A percentile compares a stretch with the other conserved stretches of the same genome.
Evolutionary conservation across 768 basidiomycete genomes (phyloP).

Genomic region (Boletales sp.): DNA sequence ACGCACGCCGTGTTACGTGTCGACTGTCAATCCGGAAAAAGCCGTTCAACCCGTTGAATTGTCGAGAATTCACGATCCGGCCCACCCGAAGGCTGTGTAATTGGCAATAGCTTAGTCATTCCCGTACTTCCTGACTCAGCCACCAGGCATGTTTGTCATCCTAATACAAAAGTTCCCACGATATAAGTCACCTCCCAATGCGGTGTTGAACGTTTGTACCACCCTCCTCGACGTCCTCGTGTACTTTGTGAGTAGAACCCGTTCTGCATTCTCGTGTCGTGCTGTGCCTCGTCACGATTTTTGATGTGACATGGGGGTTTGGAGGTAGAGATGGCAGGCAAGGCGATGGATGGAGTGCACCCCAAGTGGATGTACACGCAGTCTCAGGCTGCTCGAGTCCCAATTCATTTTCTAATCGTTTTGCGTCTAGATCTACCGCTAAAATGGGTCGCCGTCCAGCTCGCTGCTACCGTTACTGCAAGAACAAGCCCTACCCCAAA

Average conservation of each 20-base stretch:
- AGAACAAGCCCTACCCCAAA: constrained; percentile 98
- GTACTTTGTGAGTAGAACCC: constrained; percentile 19
- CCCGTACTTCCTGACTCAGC: constrained; percentile 18
- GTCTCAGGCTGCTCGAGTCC: background rate
- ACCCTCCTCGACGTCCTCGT: constrained; percentile 9
- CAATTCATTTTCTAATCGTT: constrained; percentile 6
- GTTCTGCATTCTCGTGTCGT: background rate
- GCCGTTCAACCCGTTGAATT: background rate
- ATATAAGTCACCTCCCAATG: constrained; percentile 7
- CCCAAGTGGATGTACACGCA: constrained; percentile 9
- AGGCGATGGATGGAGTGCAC: constrained; percentile 12
- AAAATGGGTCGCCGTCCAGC: constrained; percentile 96
- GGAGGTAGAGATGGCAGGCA: background rate
- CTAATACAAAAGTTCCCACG: constrained; percentile 11
- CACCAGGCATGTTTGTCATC: constrained; percentile 14
- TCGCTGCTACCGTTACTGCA: constrained; percentile 98
- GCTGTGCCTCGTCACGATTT: background rate
- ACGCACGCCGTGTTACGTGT: background rate
- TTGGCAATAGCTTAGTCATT: background rate
- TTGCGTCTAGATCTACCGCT: constrained; percentile 10
- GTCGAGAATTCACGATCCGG: background rate
- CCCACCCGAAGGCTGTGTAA: too few relatives aligned
- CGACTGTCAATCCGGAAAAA: background rate
- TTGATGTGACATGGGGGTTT: background rate
- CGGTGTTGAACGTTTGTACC: background rate